A percentile compares a stretch with the other conserved stretches of the same genome.
Evolutionary conservation across 352 stramenopile genomes (phyloP).

Genomic region (Globisporangium apiculatum): DNA sequence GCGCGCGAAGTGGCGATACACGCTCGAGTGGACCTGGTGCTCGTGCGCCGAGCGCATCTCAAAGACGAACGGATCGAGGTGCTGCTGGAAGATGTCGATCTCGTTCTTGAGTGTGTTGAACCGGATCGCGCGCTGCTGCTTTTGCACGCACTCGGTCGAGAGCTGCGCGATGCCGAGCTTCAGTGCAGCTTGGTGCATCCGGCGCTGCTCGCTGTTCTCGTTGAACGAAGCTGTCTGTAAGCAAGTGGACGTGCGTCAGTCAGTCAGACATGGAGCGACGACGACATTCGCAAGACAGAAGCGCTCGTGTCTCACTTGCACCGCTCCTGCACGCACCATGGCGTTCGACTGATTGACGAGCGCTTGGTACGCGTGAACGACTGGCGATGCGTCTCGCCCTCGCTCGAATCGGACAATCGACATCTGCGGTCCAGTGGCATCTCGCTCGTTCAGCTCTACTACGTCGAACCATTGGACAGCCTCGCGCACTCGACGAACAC

Average conservation of each 20-base stretch:
- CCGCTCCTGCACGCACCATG: constrained; percentile 25
- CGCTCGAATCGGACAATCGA: background rate
- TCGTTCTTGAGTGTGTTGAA: constrained; percentile 73
- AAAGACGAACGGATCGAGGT: constrained; percentile 60
- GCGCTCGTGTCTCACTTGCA: no score
- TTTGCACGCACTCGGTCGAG: constrained; percentile 35
- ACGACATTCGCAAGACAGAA: background rate
- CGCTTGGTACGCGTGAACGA: constrained; percentile 42
- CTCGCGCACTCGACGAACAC: no score
- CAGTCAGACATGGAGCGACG: background rate
- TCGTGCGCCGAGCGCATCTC: constrained; percentile 43
- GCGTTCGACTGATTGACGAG: constrained; percentile 36
- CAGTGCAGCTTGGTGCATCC: constrained; percentile 34
- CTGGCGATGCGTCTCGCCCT: constrained; percentile 24
- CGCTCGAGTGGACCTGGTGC: constrained; percentile 52
- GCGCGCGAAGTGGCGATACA: constrained; percentile 63
- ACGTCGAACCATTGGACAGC: no score
- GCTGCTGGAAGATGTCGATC: constrained; percentile 75
- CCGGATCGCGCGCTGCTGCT: constrained; percentile 49
- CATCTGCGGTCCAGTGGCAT: background rate
- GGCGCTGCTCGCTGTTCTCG: constrained; percentile 22
- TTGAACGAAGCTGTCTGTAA: constrained; percentile 21
- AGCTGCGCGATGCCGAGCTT: constrained; percentile 54
- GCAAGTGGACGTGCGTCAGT: background rate
- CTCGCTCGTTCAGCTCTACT: no score